These are phyloP conservation scores for Candolleomyces aberdarensis DNA, from an alignment of 768 basidiomycete species.

Conservation along the genomic window DNA sequence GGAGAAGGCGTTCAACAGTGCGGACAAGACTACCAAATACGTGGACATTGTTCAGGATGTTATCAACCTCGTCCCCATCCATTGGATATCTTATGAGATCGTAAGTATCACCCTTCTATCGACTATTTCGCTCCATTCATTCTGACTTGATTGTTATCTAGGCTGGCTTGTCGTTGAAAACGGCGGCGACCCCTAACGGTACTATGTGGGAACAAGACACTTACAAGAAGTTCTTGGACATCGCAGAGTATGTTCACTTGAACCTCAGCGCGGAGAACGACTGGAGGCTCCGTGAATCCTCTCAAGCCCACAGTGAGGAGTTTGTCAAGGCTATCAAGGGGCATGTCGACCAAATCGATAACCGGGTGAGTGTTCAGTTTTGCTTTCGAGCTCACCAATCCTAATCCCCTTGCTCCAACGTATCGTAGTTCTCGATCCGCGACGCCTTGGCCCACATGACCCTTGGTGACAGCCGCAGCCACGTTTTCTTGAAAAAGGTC, in stretches of 20 bases:
- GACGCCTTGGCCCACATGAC: constrained; percentile 1
- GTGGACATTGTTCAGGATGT: constrained; percentile 69
- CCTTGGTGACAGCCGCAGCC: constrained; percentile 14
- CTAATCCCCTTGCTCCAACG: neutral
- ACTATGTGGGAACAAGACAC: constrained; percentile 36
- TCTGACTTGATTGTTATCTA: constrained; percentile 23
- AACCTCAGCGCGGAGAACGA: constrained; percentile 42
- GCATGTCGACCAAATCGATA: constrained; percentile 26
- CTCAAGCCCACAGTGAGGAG: constrained; percentile 27
- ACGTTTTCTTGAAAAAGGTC: constrained; percentile 31
- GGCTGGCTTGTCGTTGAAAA: constrained; percentile 45
- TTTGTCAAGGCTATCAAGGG: constrained; percentile 27
- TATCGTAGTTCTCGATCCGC: constrained; percentile 4
- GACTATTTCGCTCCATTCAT: too few relatives aligned
- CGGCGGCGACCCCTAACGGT: constrained; percentile 31
- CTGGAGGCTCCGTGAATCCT: constrained; percentile 42
- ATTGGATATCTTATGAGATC: constrained; percentile 57
- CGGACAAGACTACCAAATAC: constrained; percentile 24
- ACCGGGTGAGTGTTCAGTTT: constrained; percentile 21
- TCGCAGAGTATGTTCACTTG: constrained; percentile 48
- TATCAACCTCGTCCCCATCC: constrained; percentile 56
- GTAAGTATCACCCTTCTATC: constrained; percentile 42
- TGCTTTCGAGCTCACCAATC: constrained; percentile 25
- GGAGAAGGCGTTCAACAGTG: constrained; percentile 30
- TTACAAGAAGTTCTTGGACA: constrained; percentile 41